Conservation (phyloP, 1,284 basidiomycete species). For the Ganoderma meredithae region DNA sequence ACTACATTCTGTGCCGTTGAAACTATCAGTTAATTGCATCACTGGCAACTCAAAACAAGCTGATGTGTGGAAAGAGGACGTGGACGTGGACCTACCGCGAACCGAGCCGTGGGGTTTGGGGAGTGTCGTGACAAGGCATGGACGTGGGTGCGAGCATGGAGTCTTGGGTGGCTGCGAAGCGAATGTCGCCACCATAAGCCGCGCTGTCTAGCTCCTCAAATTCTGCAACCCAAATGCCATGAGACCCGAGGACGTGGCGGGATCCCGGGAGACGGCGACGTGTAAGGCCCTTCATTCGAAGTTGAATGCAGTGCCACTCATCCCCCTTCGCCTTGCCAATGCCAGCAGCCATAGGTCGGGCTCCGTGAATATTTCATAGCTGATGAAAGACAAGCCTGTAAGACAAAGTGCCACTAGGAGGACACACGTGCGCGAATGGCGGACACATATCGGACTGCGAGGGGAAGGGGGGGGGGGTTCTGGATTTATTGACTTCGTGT, state of each 20-base stretch:
- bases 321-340: not conserved
- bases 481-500: too few species aligned
- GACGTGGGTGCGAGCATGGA: not conserved
- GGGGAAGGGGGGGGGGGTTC: too few species aligned
- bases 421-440: too few species aligned
- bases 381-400: too few species aligned
- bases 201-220: too few species aligned
- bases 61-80: not conserved
- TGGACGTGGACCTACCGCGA: not conserved
- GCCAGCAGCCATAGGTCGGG: too few species aligned
- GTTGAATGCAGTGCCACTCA: not conserved
- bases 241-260: conserved; percentile 6
- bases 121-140: not conserved
- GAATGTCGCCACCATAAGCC: not conserved
- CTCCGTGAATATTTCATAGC: not conserved
- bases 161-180: not conserved
- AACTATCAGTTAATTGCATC: not conserved
- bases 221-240: not conserved
- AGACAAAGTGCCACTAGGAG: too few species aligned
- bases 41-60: not conserved
- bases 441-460: too few species aligned
- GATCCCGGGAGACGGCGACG: not conserved
- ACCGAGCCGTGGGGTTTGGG: not conserved
- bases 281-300: not conserved
- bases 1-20: not conserved